Percentiles rank a stretch among this genome's conserved stretches.
These are phyloP conservation scores for Rhizophagus sp. DNA, from an alignment of 192 early-diverging fungal species.

Conservation along the genomic window DNA sequence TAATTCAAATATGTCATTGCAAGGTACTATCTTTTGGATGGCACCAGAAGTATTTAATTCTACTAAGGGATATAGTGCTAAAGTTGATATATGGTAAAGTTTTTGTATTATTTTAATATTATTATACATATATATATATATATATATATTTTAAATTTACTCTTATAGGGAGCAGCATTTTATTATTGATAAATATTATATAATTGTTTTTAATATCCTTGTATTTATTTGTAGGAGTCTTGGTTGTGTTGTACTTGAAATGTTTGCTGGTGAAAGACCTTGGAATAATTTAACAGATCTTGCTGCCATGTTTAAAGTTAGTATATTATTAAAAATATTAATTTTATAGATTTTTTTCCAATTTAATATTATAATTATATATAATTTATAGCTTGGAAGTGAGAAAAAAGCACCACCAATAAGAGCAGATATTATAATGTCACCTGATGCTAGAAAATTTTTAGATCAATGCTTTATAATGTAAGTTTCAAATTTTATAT, in stretches of 20 bases:
- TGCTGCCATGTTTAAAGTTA: slow-evolving; percentile 58
- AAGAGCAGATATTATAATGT: slow-evolving; percentile 59
- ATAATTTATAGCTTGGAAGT: slow-evolving; percentile 70
- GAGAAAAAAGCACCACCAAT: slow-evolving; percentile 78
- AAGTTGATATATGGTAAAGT: slow-evolving; percentile 88
- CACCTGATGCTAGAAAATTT: slow-evolving; percentile 69
- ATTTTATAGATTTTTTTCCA: slow-evolving; percentile 35
- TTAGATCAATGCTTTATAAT: slow-evolving; percentile 73
- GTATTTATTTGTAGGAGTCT: slow-evolving; percentile 44
- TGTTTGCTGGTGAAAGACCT: slow-evolving; percentile 87
- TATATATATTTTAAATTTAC: too few relatives aligned
- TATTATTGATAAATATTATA: too few relatives aligned
- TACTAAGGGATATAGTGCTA: slow-evolving; percentile 79
- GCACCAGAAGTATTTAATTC: slow-evolving; percentile 84
- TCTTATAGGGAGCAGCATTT: too few relatives aligned
- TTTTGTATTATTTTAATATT: not conserved
- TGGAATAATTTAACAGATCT: slow-evolving; percentile 62
- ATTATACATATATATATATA: not conserved
- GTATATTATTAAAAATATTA: slow-evolving; percentile 13
- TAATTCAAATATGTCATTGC: slow-evolving; percentile 53
- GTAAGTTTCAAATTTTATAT: slow-evolving; percentile 38
- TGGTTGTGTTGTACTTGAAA: slow-evolving; percentile 91
- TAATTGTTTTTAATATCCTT: not conserved
- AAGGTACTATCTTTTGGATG: slow-evolving; percentile 92
- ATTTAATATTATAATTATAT: not conserved